A percentile compares a stretch with the other conserved stretches of the same genome.
These are phyloP conservation scores for Apiotrichum sp. DNA, from an alignment of 1,284 basidiomycete species.

Conservation along the genomic window DNA sequence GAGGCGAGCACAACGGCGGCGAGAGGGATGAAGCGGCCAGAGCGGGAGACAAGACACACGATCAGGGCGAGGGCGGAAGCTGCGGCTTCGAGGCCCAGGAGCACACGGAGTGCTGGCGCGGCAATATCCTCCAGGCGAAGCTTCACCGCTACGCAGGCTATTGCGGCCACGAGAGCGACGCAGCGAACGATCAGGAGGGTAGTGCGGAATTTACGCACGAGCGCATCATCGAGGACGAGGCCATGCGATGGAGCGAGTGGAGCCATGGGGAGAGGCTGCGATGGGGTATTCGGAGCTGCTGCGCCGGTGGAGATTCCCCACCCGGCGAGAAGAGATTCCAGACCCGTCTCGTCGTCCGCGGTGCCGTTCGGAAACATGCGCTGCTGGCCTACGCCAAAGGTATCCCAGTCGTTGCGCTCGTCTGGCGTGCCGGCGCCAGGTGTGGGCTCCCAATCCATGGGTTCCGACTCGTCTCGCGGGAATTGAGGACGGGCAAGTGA, in stretches of 20 bases:
- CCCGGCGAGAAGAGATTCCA: constrained; percentile 34
- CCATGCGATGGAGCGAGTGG: background rate
- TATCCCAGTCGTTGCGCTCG: constrained; percentile 31
- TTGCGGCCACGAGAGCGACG: background rate
- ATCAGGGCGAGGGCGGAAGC: constrained; percentile 3
- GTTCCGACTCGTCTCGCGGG: constrained; percentile 12
- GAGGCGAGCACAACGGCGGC: constrained; percentile 6
- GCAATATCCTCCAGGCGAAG: background rate
- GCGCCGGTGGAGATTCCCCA: constrained; percentile 28
- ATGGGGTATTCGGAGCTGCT: background rate
- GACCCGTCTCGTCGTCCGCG: constrained; percentile 33
- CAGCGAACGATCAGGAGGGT: constrained; percentile 5
- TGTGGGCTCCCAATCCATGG: constrained; percentile 44
- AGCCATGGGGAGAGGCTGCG: background rate
- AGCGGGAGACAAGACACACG: constrained; percentile 2
- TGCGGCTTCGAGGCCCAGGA: constrained; percentile 5
- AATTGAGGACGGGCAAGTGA: constrained; percentile 8
- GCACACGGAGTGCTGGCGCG: background rate
- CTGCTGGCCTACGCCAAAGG: constrained; percentile 34
- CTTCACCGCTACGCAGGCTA: background rate
- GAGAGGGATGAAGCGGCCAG: background rate
- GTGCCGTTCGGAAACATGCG: constrained; percentile 29
- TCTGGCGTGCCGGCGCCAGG: background rate
- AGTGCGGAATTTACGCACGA: constrained; percentile 1
- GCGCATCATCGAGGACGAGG: constrained; percentile 2